phyloP scores from a whole-genome alignment of 2,329 filamentous ascomycete genomes.

The Clarireedia monteithiana region DNA sequence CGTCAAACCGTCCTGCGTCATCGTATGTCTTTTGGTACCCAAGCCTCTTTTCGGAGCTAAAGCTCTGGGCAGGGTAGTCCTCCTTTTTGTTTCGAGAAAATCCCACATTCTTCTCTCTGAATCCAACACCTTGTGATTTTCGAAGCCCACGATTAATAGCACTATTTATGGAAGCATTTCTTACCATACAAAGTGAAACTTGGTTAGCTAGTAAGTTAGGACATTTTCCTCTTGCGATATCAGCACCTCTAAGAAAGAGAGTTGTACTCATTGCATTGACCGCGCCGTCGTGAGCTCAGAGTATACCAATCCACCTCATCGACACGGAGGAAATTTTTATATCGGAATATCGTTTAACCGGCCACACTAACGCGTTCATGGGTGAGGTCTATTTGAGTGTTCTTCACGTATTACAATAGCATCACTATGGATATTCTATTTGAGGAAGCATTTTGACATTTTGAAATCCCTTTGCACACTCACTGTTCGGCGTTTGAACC shows the following conservation, averaged over 20 bases:
- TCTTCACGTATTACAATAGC: no score
- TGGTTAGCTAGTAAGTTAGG: background rate
- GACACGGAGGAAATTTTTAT: background rate
- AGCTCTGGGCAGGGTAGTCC: background rate
- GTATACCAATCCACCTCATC: background rate
- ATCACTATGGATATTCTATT: no score
- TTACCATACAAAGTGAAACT: slow-evolving; percentile 17
- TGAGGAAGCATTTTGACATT: no score
- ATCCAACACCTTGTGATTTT: slow-evolving; percentile 34
- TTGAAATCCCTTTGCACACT: no score
- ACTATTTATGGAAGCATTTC: slow-evolving; percentile 52
- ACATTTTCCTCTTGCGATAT: slow-evolving; percentile 9
- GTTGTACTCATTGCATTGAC: slow-evolving; percentile 20
- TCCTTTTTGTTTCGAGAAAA: background rate
- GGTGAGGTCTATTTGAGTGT: no score
- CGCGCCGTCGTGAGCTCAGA: background rate
- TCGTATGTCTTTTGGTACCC: background rate
- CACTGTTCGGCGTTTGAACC: no score
- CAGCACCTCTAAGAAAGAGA: slow-evolving; percentile 12
- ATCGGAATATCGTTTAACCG: background rate
- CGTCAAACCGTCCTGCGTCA: background rate
- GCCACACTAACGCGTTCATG: no score
- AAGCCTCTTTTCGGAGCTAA: background rate
- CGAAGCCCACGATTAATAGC: slow-evolving; percentile 63
- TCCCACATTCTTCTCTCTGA: slow-evolving; percentile 18